Conservation (phyloP, 139 green algal genomes). For the Yamagishiella unicocca region DNA sequence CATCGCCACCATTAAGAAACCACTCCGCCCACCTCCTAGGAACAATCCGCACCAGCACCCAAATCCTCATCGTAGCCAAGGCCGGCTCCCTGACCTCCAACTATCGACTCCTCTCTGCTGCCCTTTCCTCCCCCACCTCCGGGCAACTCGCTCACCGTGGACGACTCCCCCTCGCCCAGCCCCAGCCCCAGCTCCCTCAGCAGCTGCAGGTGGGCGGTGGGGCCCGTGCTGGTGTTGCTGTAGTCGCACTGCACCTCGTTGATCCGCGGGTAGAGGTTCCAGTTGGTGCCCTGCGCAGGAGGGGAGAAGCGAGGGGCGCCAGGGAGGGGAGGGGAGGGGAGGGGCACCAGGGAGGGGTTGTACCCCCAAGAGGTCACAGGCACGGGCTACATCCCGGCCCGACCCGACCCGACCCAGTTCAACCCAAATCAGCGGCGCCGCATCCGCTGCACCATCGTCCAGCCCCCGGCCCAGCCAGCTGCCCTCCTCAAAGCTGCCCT, state of each 20-base stretch:
- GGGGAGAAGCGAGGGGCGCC: not conserved
- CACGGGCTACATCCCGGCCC: not conserved
- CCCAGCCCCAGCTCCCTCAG: not conserved
- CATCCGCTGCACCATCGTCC: not conserved
- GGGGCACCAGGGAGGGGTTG: not conserved
- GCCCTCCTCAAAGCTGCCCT: too few species aligned
- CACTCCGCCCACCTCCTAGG: not conserved
- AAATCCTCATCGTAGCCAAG: not conserved
- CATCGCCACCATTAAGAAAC: too few species aligned
- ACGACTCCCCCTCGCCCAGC: slow-evolving; percentile 28
- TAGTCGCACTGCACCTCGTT: slow-evolving; percentile 44
- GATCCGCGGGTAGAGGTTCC: slow-evolving; percentile 58
- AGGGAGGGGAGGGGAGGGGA: not conserved
- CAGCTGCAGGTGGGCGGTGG: slow-evolving; percentile 17
- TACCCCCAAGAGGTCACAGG: not conserved
- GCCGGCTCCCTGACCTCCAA: not conserved
- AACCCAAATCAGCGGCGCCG: not conserved
- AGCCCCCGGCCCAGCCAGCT: too few species aligned
- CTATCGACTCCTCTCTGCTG: not conserved
- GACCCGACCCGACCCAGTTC: not conserved
- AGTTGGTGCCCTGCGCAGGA: slow-evolving; percentile 26
- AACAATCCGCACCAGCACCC: not conserved
- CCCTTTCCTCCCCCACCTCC: not conserved
- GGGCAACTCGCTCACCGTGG: not conserved
- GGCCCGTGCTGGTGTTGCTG: slow-evolving; percentile 25